Evolutionary conservation across 2,329 filamentous ascomycete species (phyloP).

Genomic region (Tympanopsis confertula): DNA sequence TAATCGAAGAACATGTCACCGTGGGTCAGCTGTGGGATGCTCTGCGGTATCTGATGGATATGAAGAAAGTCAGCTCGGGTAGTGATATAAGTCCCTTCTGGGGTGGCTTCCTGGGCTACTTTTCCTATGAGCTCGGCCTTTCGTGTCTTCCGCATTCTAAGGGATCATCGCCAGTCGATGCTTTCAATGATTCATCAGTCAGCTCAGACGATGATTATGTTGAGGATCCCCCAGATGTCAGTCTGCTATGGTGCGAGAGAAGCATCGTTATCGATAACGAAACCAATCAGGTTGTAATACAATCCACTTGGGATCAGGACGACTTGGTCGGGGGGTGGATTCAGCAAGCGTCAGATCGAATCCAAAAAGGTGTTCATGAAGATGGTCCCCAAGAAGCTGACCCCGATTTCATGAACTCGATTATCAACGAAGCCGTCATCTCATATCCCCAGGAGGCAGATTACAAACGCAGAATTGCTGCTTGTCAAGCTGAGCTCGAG

Average conservation of each 20-base stretch:
- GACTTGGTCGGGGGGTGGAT: not conserved
- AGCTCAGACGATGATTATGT: not conserved
- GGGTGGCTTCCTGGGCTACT: not conserved
- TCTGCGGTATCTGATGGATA: not conserved
- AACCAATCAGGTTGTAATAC: not conserved
- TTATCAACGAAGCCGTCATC: not conserved
- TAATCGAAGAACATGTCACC: not conserved
- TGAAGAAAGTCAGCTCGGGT: not conserved
- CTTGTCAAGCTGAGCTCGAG: not conserved
- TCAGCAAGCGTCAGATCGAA: not conserved
- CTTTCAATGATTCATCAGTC: not conserved
- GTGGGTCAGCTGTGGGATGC: conserved; percentile 1
- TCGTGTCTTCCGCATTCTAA: not conserved
- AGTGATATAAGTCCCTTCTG: not conserved
- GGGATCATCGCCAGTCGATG: too few species aligned
- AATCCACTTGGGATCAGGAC: not conserved
- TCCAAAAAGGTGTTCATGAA: not conserved
- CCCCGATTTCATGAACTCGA: too few species aligned
- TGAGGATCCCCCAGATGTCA: not conserved
- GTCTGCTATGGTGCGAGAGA: not conserved
- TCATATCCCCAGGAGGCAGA: not conserved
- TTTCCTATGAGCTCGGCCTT: not conserved
- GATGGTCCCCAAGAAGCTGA: not conserved
- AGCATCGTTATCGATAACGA: not conserved
- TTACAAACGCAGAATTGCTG: not conserved